phyloP scores from a whole-genome alignment of 257 asterid species.

The Capsicum baccatum region DNA sequence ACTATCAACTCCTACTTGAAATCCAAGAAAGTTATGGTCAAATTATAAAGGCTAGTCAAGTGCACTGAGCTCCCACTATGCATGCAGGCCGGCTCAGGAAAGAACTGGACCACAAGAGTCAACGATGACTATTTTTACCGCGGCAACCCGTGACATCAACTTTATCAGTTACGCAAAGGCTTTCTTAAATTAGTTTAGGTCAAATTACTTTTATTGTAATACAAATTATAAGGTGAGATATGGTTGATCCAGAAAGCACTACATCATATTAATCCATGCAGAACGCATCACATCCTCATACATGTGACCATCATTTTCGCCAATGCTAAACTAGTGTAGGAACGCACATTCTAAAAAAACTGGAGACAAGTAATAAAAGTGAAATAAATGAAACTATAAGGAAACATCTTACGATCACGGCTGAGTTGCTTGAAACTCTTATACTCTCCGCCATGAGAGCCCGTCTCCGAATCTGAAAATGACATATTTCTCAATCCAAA shows the following conservation, averaged over 20 bases:
- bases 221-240: too few relatives aligned
- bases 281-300: not conserved
- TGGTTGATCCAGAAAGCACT: not conserved
- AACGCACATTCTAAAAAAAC: not conserved
- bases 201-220: too few relatives aligned
- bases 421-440: slow-evolving; percentile 81
- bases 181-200: too few relatives aligned
- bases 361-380: not conserved
- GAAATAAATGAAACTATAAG: not conserved
- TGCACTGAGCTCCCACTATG: too few relatives aligned
- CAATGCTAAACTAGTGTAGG: not conserved
- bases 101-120: too few relatives aligned
- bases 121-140: too few relatives aligned
- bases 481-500: slow-evolving; percentile 53
- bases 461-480: slow-evolving; percentile 79
- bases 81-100: too few relatives aligned
- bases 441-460: slow-evolving; percentile 86
- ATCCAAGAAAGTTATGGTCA: slow-evolving; percentile 20
- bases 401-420: slow-evolving; percentile 76
- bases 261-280: not conserved
- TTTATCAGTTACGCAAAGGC: too few relatives aligned
- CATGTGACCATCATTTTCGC: not conserved
- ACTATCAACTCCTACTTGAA: not conserved
- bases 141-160: too few relatives aligned
- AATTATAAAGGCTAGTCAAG: not conserved